A percentile compares a stretch with the other conserved stretches of the same genome.
Evolutionary conservation across 306 rosid species (phyloP).

Genomic region (Glycine soja): DNA sequence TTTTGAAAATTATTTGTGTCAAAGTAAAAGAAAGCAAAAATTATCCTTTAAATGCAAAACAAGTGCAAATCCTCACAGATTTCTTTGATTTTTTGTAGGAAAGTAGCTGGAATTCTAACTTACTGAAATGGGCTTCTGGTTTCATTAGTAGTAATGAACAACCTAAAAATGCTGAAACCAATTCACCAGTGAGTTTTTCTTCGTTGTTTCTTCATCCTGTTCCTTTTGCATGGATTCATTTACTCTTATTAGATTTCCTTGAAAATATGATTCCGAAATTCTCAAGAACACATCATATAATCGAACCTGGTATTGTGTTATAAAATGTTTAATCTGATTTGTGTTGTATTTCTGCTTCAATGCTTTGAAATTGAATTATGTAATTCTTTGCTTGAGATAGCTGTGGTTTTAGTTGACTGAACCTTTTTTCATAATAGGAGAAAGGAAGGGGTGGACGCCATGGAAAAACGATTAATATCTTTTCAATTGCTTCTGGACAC

Average conservation of each 20-base stretch:
- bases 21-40: neutral
- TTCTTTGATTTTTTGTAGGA: slow-evolving; percentile 59
- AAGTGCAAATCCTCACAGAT: slow-evolving; percentile 28
- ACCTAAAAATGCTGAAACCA: slow-evolving; percentile 64
- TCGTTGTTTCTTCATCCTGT: neutral
- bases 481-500: slow-evolving; percentile 99
- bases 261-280: slow-evolving; percentile 8
- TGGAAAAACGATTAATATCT: slow-evolving; percentile 89
- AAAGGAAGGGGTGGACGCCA: slow-evolving; percentile 68
- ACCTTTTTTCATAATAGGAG: slow-evolving; percentile 59
- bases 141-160: slow-evolving; percentile 73
- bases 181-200: slow-evolving; percentile 59
- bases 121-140: slow-evolving; percentile 95
- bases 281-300: neutral
- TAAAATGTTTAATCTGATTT: slow-evolving; percentile 21
- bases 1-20: slow-evolving; percentile 23
- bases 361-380: neutral
- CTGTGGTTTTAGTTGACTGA: slow-evolving; percentile 27
- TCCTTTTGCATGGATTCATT: slow-evolving; percentile 36
- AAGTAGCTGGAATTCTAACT: slow-evolving; percentile 84
- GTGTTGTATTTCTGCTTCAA: slow-evolving; percentile 24
- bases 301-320: slow-evolving; percentile 9
- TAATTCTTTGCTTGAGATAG: slow-evolving; percentile 7
- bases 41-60: slow-evolving; percentile 23
- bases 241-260: slow-evolving; percentile 30